A percentile compares a stretch with the other conserved stretches of the same genome.
Conservation (phyloP, 2,329 filamentous ascomycete species). For the Trichoderma cornu-damae region DNA sequence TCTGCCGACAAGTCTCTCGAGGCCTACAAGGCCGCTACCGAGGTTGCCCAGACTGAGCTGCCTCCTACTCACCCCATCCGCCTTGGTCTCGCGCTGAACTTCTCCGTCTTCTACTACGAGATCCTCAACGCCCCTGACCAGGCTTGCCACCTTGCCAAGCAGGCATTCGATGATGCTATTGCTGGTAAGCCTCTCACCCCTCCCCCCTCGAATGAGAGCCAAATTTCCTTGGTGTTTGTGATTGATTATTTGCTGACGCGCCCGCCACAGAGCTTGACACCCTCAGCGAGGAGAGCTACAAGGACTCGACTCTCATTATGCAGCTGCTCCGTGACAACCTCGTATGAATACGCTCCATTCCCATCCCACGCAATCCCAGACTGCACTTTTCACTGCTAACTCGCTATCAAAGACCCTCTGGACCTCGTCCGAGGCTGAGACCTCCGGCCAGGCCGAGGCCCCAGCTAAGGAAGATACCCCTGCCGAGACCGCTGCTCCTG, state of each 20-base stretch:
- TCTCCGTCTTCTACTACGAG: slow-evolving; percentile 99
- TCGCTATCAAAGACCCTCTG: slow-evolving; percentile 71
- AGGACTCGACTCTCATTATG: slow-evolving; percentile 98
- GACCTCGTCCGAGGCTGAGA: slow-evolving; percentile 97
- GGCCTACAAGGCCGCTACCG: slow-evolving; percentile 95
- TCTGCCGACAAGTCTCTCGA: slow-evolving; percentile 92
- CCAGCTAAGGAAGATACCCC: slow-evolving; percentile 41
- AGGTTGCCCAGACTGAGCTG: slow-evolving; percentile 95
- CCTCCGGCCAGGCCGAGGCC: slow-evolving; percentile 51
- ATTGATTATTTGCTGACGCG: background rate
- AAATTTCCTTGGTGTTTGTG: background rate
- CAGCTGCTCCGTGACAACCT: slow-evolving; percentile 96
- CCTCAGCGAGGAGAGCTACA: slow-evolving; percentile 97
- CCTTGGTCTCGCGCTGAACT: slow-evolving; percentile 95
- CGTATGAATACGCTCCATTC: slow-evolving; percentile 46
- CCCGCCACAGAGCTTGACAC: slow-evolving; percentile 74
- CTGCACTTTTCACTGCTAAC: slow-evolving; percentile 28
- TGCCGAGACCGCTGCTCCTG: slow-evolving; percentile 51
- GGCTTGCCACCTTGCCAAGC: slow-evolving; percentile 97
- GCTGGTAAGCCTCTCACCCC: slow-evolving; percentile 47
- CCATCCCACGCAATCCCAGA: background rate
- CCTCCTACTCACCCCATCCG: slow-evolving; percentile 97
- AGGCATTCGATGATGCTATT: slow-evolving; percentile 98
- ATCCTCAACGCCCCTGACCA: slow-evolving; percentile 98
- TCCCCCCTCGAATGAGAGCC: background rate